These are phyloP conservation scores for Zymoseptoria crescenta DNA, from an alignment of 2,329 filamentous ascomycete genomes.

Conservation along the genomic window DNA sequence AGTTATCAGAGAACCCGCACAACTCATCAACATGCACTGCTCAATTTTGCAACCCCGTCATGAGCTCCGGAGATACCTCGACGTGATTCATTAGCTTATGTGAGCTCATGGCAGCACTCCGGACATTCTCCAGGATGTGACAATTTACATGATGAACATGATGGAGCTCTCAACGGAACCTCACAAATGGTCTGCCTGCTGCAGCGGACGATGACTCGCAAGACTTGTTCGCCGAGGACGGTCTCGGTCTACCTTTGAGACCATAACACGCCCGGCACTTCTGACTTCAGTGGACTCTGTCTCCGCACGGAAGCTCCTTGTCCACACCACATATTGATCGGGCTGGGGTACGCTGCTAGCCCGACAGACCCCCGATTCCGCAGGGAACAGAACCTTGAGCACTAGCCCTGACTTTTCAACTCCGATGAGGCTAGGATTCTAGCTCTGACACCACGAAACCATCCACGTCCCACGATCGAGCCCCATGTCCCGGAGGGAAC, in stretches of 20 bases:
- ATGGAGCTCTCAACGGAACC: too few relatives aligned
- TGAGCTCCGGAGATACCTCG: background rate
- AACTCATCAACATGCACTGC: background rate
- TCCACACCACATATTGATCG: background rate
- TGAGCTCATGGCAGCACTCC: background rate
- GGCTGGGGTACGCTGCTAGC: background rate
- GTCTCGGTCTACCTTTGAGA: too few relatives aligned
- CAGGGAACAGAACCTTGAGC: constrained; percentile 2
- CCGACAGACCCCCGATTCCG: background rate
- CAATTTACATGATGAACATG: too few relatives aligned
- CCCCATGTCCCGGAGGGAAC: background rate
- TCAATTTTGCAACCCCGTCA: background rate
- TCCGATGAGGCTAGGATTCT: background rate
- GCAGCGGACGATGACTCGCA: too few relatives aligned
- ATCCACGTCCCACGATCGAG: background rate
- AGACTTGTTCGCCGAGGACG: too few relatives aligned
- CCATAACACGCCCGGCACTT: too few relatives aligned
- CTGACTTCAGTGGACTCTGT: background rate
- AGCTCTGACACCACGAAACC: background rate
- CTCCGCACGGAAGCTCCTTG: background rate
- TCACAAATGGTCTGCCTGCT: too few relatives aligned
- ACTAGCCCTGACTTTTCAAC: background rate
- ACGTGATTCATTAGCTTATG: background rate
- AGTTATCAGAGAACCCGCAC: too few relatives aligned
- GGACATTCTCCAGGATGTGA: background rate